phyloP scores from a whole-genome alignment of 495 filamentous ascomycete genomes.

The Glutinoglossum americanum region DNA sequence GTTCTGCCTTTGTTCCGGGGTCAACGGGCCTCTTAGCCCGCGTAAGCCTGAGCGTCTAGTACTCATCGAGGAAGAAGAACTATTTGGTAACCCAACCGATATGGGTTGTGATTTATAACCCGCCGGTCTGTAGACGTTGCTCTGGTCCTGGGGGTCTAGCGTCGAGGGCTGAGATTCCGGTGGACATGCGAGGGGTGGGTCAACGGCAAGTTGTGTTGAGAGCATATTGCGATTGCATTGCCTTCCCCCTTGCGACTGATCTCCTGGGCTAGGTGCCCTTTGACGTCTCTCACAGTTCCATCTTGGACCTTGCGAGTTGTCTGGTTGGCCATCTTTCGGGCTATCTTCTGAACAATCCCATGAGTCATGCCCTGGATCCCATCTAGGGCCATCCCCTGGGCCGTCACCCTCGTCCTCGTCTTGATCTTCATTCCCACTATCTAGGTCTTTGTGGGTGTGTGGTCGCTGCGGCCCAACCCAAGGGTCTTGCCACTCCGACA shows the following conservation, averaged over 20 bases:
- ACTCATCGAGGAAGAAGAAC: too few relatives aligned
- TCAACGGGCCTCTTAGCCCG: too few relatives aligned
- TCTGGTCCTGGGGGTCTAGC: too few relatives aligned
- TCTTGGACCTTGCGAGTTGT: background rate
- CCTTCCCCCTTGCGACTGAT: too few relatives aligned
- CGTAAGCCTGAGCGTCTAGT: too few relatives aligned
- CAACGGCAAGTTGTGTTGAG: background rate
- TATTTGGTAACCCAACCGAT: too few relatives aligned
- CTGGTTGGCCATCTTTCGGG: background rate
- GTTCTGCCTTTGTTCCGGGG: too few relatives aligned
- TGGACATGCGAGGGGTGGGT: background rate
- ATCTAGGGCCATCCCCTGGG: background rate
- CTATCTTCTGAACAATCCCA: background rate
- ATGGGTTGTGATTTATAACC: too few relatives aligned
- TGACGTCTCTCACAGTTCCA: too few relatives aligned
- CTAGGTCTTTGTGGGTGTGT: background rate
- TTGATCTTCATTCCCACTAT: background rate
- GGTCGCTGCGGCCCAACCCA: background rate
- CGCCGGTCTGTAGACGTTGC: too few relatives aligned
- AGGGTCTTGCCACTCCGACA: background rate
- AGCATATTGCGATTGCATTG: background rate
- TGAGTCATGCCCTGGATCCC: background rate
- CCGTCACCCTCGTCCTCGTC: background rate
- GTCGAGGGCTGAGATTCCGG: too few relatives aligned
- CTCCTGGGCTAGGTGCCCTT: too few relatives aligned